Conservation (phyloP, 1,139 yeast species). For the Sugiyamaella castrensis region DNA sequence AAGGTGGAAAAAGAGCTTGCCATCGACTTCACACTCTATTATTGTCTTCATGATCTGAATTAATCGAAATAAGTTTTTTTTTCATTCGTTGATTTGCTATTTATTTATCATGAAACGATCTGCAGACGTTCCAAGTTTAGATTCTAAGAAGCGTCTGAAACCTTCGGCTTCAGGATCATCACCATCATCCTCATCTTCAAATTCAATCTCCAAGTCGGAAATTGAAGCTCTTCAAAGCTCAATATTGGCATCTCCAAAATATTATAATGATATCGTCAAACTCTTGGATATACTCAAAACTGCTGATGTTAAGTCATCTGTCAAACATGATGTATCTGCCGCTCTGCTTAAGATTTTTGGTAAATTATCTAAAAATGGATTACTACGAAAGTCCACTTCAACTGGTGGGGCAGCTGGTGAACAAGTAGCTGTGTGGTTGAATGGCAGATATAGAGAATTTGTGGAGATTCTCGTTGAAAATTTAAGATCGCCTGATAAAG, state of each 20-base stretch:
- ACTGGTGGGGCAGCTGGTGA: constrained; percentile 39
- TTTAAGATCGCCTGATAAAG: constrained; percentile 28
- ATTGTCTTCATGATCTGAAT: too few relatives aligned
- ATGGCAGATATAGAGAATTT: constrained; percentile 56
- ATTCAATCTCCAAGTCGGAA: constrained; percentile 20
- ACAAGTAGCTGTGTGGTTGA: constrained; percentile 50
- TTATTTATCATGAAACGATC: too few relatives aligned
- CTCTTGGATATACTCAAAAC: constrained; percentile 44
- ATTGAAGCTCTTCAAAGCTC: constrained; percentile 40
- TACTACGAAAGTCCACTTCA: constrained; percentile 39
- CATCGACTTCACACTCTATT: too few relatives aligned
- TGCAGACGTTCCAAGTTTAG: too few relatives aligned
- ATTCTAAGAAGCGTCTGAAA: too few relatives aligned
- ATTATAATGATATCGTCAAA: constrained; percentile 52
- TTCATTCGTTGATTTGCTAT: too few relatives aligned
- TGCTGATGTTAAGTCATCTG: constrained; percentile 31
- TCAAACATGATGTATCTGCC: constrained; percentile 41
- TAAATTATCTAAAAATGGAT: constrained; percentile 49
- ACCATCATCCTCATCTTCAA: too few relatives aligned
- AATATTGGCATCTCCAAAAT: constrained; percentile 42
- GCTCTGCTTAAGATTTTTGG: constrained; percentile 58
- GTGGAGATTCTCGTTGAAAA: constrained; percentile 46
- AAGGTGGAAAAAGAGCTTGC: too few relatives aligned
- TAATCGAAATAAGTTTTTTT: too few relatives aligned
- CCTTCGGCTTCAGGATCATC: background rate